Evolutionary conservation across 2,329 filamentous ascomycete species (phyloP).

Genomic region (Gliomastix tumulicola): DNA sequence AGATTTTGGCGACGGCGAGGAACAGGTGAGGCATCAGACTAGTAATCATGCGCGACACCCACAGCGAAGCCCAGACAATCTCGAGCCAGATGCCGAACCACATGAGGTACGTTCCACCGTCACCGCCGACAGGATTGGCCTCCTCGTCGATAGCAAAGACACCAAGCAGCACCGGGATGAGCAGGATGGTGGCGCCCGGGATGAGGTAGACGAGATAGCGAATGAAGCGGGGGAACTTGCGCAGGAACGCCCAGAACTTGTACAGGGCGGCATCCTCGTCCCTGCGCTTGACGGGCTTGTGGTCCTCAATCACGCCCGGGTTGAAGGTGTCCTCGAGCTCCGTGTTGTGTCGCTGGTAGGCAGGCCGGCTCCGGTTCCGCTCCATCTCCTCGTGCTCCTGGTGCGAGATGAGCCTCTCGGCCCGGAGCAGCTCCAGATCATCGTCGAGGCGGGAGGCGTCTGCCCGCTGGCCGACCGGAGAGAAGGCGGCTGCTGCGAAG

Average conservation of each 20-base stretch:
- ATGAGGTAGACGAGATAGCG: slow-evolving; percentile 42
- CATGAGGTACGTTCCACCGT: slow-evolving; percentile 69
- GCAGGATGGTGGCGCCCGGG: slow-evolving; percentile 34
- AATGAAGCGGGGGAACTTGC: slow-evolving; percentile 41
- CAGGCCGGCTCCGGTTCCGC: slow-evolving; percentile 13
- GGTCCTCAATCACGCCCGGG: slow-evolving; percentile 16
- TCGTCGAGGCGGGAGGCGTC: slow-evolving; percentile 34
- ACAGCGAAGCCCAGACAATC: slow-evolving; percentile 85
- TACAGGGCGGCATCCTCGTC: slow-evolving; percentile 25
- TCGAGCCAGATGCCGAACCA: slow-evolving; percentile 98
- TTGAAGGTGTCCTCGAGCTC: slow-evolving; percentile 41
- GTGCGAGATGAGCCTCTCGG: slow-evolving; percentile 36
- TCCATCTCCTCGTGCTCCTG: slow-evolving; percentile 27
- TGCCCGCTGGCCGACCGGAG: slow-evolving; percentile 17
- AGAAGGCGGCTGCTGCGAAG: slow-evolving; percentile 15
- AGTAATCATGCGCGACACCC: slow-evolving; percentile 59
- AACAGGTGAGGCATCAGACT: slow-evolving; percentile 41
- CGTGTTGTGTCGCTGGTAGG: slow-evolving; percentile 14
- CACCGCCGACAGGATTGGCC: slow-evolving; percentile 45
- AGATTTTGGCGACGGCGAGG: slow-evolving; percentile 56
- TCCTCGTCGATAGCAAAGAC: slow-evolving; percentile 26
- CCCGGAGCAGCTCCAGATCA: slow-evolving; percentile 40
- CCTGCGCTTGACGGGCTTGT: slow-evolving; percentile 16
- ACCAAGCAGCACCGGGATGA: slow-evolving; percentile 39
- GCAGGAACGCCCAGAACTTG: slow-evolving; percentile 35